Conservation (phyloP, 192 early-diverging fungal genomes). For the Oehlia diaphana region DNA sequence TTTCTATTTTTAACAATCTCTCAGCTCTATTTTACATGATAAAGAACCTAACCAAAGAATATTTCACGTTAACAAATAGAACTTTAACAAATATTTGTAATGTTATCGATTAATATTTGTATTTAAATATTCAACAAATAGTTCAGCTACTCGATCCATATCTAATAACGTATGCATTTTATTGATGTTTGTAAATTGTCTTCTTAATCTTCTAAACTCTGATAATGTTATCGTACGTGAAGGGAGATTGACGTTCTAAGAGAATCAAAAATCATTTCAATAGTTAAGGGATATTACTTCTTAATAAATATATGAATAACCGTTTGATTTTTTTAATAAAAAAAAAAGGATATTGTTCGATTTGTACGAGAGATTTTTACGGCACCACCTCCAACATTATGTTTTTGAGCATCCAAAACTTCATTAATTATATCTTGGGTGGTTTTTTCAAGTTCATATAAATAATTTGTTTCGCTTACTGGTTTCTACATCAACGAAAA, state of each 20-base stretch:
- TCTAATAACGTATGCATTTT: conserved; percentile 73
- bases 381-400: conserved; percentile 52
- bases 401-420: conserved; percentile 76
- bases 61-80: no score
- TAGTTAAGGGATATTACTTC: conserved; percentile 29
- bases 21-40: no score
- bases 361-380: conserved; percentile 59
- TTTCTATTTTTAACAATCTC: no score
- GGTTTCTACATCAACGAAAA: conserved; percentile 60
- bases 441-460: conserved; percentile 85
- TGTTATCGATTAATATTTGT: conserved; percentile 62
- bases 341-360: conserved; percentile 40
- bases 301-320: not conserved
- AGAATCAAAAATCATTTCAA: conserved; percentile 23
- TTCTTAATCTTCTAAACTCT: conserved; percentile 75
- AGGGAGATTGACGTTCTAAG: conserved; percentile 59
- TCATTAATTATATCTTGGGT: conserved; percentile 79
- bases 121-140: conserved; percentile 93
- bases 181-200: conserved; percentile 90
- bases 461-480: conserved; percentile 85
- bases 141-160: conserved; percentile 69
- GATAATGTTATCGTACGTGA: conserved; percentile 70
- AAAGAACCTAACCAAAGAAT: no score
- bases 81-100: no score
- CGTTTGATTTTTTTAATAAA: not conserved